phyloP scores from a whole-genome alignment of 2,329 filamentous ascomycete genomes.

The Cordyceps farinosa region DNA sequence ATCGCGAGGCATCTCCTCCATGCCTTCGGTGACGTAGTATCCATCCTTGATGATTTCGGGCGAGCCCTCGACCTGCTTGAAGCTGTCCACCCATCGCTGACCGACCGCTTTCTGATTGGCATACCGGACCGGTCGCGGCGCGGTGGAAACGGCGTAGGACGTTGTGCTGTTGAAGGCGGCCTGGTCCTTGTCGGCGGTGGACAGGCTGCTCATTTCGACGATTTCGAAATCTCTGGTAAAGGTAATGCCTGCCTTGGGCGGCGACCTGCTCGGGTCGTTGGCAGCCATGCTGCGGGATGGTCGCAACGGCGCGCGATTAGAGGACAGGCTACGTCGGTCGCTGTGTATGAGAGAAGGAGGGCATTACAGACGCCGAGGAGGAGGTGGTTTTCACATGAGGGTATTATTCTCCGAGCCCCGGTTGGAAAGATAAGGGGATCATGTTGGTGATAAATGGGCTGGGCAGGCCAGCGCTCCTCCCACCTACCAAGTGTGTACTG shows the following conservation, averaged over 20 bases:
- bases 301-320: neutral
- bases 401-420: neutral
- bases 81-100: slow-evolving; percentile 17
- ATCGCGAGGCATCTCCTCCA: slow-evolving; percentile 8
- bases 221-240: slow-evolving; percentile 17
- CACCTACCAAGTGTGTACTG: slow-evolving; percentile 4
- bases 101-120: slow-evolving; percentile 15
- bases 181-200: slow-evolving; percentile 9
- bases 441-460: slow-evolving; percentile 10
- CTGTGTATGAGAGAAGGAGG: neutral
- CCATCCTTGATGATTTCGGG: slow-evolving; percentile 13
- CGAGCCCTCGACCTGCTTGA: slow-evolving; percentile 9
- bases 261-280: slow-evolving; percentile 7
- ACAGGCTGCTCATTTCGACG: slow-evolving; percentile 16
- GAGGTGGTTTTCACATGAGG: slow-evolving; percentile 7
- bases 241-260: slow-evolving; percentile 15
- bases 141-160: slow-evolving; percentile 12
- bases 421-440: slow-evolving; percentile 1
- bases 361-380: neutral
- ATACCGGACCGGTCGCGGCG: slow-evolving; percentile 12
- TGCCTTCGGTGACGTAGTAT: slow-evolving; percentile 15
- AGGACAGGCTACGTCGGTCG: neutral
- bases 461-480: neutral
- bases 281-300: slow-evolving; percentile 7
- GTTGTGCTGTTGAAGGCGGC: slow-evolving; percentile 3